phyloP scores from a whole-genome alignment of 352 stramenopile species.

The Pythium folliculosum region DNA sequence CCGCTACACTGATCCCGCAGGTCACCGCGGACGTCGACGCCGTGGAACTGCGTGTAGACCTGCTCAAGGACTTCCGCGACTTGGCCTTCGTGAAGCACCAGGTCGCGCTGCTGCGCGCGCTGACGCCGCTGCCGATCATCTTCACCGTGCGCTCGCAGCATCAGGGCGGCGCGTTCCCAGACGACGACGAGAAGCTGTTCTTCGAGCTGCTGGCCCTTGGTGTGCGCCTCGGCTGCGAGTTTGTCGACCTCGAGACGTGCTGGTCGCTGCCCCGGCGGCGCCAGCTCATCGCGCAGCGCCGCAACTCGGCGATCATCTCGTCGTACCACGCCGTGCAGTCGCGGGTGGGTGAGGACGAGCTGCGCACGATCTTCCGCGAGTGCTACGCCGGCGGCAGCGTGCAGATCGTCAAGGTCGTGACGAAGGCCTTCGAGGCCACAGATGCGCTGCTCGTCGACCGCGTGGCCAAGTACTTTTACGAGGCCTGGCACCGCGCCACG shows the following conservation, averaged over 20 bases:
- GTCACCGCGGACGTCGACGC: conserved; percentile 90
- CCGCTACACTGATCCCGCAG: conserved; percentile 44
- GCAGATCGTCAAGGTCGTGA: conserved; percentile 92
- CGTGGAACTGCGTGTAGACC: conserved; percentile 95
- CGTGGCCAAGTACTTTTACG: conserved; percentile 54
- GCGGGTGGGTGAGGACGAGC: conserved; percentile 49
- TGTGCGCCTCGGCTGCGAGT: conserved; percentile 93
- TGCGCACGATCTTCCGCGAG: conserved; percentile 65
- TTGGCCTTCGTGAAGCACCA: conserved; percentile 66
- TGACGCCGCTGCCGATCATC: conserved; percentile 94
- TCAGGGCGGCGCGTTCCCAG: conserved; percentile 94
- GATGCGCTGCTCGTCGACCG: conserved; percentile 89
- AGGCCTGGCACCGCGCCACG: conserved; percentile 72
- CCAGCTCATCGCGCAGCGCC: conserved; percentile 43
- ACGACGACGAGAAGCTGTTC: conserved; percentile 87
- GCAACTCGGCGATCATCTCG: conserved; percentile 66
- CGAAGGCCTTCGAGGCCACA: conserved; percentile 76
- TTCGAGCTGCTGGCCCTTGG: conserved; percentile 89
- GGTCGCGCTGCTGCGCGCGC: conserved; percentile 74
- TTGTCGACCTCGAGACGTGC: conserved; percentile 96
- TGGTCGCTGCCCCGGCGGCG: conserved; percentile 74
- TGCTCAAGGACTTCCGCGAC: conserved; percentile 71
- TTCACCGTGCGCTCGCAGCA: conserved; percentile 95
- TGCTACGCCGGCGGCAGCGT: conserved; percentile 69
- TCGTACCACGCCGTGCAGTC: conserved; percentile 73